Conservation (phyloP, 2,329 filamentous ascomycete species). For the Fusarium sp. region DNA sequence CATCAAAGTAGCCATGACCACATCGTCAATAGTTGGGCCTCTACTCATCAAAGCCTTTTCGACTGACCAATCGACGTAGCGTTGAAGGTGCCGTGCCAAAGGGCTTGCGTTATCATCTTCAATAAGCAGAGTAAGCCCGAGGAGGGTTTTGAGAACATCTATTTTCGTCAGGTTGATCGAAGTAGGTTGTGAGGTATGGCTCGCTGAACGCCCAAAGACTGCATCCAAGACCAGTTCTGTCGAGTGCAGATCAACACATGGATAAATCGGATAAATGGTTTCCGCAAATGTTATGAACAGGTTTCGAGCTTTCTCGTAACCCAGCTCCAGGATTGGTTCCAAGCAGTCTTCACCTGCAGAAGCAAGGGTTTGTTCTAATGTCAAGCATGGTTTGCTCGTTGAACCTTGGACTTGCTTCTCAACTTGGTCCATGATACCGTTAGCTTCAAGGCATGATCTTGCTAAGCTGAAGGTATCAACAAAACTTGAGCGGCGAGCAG, state of each 20-base stretch:
- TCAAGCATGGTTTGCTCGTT: neutral
- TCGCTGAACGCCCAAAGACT: neutral
- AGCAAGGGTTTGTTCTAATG: neutral
- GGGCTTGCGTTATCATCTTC: rapidly evolving
- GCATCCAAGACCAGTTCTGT: neutral
- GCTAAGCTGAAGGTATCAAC: neutral
- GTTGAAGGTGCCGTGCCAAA: neutral
- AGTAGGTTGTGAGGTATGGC: neutral
- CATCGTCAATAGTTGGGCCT: neutral
- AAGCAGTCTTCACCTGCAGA: neutral
- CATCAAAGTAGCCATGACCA: neutral
- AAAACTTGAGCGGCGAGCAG: neutral
- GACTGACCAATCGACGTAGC: neutral
- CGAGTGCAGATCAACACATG: neutral
- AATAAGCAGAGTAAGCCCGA: neutral
- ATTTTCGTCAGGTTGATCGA: rapidly evolving
- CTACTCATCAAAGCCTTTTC: neutral
- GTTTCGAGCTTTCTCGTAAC: rapidly evolving
- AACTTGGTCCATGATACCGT: neutral
- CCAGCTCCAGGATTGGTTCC: neutral
- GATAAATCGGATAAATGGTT: neutral
- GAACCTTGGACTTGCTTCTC: neutral
- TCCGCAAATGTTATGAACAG: neutral
- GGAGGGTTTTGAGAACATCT: neutral
- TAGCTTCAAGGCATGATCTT: neutral